Percentiles rank a stretch among this genome's conserved stretches.
phyloP scores from a whole-genome alignment of 768 basidiomycete species.

The Goffeauzyma gilvescens region DNA sequence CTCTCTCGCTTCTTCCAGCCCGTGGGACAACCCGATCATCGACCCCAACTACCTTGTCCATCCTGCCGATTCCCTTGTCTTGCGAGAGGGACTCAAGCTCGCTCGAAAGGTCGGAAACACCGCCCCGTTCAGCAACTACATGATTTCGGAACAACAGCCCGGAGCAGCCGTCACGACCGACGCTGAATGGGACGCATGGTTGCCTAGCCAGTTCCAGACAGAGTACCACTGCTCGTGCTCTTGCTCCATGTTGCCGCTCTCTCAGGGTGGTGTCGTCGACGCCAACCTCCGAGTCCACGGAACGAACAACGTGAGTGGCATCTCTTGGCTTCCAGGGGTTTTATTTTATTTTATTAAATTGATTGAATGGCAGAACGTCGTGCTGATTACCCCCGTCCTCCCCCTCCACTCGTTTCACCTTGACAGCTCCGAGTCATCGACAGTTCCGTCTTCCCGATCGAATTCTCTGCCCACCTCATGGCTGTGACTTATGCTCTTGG shows the following conservation, averaged over 20 bases:
- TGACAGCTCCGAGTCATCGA: constrained; percentile 22
- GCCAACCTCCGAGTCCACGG: constrained; percentile 43
- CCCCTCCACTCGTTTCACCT: too few species aligned
- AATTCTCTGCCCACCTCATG: constrained; percentile 39
- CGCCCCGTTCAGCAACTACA: constrained; percentile 37
- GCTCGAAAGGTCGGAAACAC: constrained; percentile 42
- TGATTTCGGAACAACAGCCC: constrained; percentile 39
- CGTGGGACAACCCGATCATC: constrained; percentile 45
- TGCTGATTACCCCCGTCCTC: too few species aligned
- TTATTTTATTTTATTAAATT: too few species aligned
- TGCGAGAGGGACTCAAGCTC: constrained; percentile 47
- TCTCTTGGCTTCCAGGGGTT: too few species aligned
- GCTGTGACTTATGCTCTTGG: constrained; percentile 21
- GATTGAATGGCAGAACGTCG: too few species aligned
- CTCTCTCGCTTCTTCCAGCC: constrained; percentile 42
- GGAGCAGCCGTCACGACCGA: constrained; percentile 41
- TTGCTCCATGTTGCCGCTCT: constrained; percentile 42
- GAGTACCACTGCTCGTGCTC: constrained; percentile 44
- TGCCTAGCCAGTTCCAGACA: constrained; percentile 34
- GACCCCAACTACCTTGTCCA: constrained; percentile 50
- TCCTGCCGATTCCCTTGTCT: constrained; percentile 37
- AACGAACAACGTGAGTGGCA: constrained; percentile 40
- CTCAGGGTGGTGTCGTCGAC: constrained; percentile 44
- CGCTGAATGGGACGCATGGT: constrained; percentile 41
- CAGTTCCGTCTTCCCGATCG: constrained; percentile 42